These are phyloP conservation scores for Claviceps maximensis DNA, from an alignment of 2,329 filamentous ascomycete genomes.

Conservation along the genomic window DNA sequence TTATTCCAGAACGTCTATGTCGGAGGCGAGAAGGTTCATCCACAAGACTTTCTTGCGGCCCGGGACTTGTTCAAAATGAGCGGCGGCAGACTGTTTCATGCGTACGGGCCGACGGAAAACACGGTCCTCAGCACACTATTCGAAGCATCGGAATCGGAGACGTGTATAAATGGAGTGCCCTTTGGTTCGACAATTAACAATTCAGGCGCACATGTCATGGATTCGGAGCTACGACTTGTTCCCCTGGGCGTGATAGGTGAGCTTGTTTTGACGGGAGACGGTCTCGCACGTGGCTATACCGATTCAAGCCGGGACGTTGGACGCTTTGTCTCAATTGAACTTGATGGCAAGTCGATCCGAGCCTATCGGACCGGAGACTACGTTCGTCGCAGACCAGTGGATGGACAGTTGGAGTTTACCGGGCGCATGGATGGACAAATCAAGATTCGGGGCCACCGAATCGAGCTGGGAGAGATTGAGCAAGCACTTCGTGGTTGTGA, in stretches of 20 bases:
- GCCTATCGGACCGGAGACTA: constrained; percentile 17
- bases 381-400: constrained; percentile 11
- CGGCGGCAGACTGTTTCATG: constrained; percentile 4
- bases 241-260: constrained; percentile 16
- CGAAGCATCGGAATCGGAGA: not conserved
- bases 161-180: not conserved
- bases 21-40: not conserved
- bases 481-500: constrained; percentile 8
- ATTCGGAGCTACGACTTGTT: constrained; percentile 11
- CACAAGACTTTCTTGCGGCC: not conserved
- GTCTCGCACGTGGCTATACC: constrained; percentile 12
- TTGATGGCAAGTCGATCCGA: constrained; percentile 1
- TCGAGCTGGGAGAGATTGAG: constrained; percentile 18
- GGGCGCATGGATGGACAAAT: constrained; percentile 16
- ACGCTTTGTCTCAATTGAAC: constrained; percentile 9
- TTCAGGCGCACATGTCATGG: constrained; percentile 12
- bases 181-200: not conserved
- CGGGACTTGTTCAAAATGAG: not conserved
- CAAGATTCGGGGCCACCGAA: constrained; percentile 18
- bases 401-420: constrained; percentile 15
- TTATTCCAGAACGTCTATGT: not conserved
- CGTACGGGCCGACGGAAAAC: constrained; percentile 4
- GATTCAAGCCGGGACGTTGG: constrained; percentile 5
- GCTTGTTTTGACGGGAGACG: constrained; percentile 15
- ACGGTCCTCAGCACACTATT: not conserved